phyloP scores from a whole-genome alignment of 2,329 filamentous ascomycete genomes.

The Neopestalotiopsis sp. region DNA sequence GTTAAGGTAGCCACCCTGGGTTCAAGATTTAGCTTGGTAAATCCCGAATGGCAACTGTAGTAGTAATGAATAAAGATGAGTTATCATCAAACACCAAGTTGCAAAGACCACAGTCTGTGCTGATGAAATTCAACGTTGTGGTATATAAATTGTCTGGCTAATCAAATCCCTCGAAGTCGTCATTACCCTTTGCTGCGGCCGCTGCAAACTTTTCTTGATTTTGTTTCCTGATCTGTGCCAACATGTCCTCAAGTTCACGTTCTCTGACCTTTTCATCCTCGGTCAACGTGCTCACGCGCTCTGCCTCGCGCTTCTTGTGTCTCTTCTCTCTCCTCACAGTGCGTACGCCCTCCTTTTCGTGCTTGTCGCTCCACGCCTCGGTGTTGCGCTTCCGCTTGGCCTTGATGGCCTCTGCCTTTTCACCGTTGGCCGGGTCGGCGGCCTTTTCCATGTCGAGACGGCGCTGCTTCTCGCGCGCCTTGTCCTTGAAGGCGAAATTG shows the following conservation, averaged over 20 bases:
- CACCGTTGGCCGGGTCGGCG: slow-evolving; percentile 30
- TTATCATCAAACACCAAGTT: background rate
- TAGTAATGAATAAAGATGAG: slow-evolving; percentile 7
- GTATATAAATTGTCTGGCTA: slow-evolving; percentile 20
- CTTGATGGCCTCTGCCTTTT: slow-evolving; percentile 46
- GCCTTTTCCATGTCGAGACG: slow-evolving; percentile 57
- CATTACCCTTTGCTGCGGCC: slow-evolving; percentile 39
- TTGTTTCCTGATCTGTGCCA: slow-evolving; percentile 65
- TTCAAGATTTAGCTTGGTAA: slow-evolving; percentile 4
- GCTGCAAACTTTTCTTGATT: slow-evolving; percentile 51
- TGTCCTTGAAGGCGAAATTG: slow-evolving; percentile 73
- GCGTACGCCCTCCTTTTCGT: slow-evolving; percentile 68
- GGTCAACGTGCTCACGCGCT: slow-evolving; percentile 69
- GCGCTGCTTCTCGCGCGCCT: slow-evolving; percentile 69
- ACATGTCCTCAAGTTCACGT: slow-evolving; percentile 66
- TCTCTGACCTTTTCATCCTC: slow-evolving; percentile 70
- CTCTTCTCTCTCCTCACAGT: slow-evolving; percentile 68
- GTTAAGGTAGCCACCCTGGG: background rate
- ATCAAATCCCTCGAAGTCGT: slow-evolving; percentile 66
- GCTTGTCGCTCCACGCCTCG: slow-evolving; percentile 75
- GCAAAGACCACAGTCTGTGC: background rate
- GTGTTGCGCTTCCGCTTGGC: slow-evolving; percentile 64
- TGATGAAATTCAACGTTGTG: background rate
- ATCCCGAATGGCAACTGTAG: background rate
- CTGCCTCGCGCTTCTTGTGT: slow-evolving; percentile 66